These are phyloP conservation scores for Talaromyces sp. DNA, from an alignment of 2,329 filamentous ascomycete genomes.

Conservation along the genomic window DNA sequence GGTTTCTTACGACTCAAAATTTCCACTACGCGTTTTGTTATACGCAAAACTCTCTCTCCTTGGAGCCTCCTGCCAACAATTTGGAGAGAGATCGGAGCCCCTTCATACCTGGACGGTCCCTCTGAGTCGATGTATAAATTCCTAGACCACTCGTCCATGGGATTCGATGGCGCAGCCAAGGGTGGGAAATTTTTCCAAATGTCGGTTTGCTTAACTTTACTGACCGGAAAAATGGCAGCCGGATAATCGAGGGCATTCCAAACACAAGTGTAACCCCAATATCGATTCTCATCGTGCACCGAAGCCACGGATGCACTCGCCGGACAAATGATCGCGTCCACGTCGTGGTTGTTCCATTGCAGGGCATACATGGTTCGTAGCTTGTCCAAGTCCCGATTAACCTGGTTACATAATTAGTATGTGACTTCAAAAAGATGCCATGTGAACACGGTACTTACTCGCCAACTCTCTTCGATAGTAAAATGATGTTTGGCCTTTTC, in stretches of 20 bases:
- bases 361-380: constrained; percentile 1
- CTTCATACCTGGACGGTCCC: constrained; percentile 36
- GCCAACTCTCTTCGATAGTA: constrained; percentile 4
- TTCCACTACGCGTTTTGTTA: neutral
- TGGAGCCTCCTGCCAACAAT: constrained; percentile 5
- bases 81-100: constrained; percentile 7
- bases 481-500: neutral
- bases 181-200: constrained; percentile 35
- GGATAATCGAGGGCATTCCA: constrained; percentile 30
- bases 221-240: constrained; percentile 30
- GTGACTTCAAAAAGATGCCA: neutral
- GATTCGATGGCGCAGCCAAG: constrained; percentile 33
- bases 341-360: constrained; percentile 5
- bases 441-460: neutral
- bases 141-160: constrained; percentile 42
- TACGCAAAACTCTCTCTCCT: constrained; percentile 40
- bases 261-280: constrained; percentile 46
- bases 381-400: constrained; percentile 1
- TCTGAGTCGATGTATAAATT: constrained; percentile 34
- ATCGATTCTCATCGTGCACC: constrained; percentile 47
- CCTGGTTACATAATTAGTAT: neutral
- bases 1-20: neutral
- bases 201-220: constrained; percentile 30
- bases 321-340: constrained; percentile 30
- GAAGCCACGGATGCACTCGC: constrained; percentile 51